These are phyloP conservation scores for Silene coronaria DNA, from an alignment of 179 eudicot genomes.

Conservation along the genomic window DNA sequence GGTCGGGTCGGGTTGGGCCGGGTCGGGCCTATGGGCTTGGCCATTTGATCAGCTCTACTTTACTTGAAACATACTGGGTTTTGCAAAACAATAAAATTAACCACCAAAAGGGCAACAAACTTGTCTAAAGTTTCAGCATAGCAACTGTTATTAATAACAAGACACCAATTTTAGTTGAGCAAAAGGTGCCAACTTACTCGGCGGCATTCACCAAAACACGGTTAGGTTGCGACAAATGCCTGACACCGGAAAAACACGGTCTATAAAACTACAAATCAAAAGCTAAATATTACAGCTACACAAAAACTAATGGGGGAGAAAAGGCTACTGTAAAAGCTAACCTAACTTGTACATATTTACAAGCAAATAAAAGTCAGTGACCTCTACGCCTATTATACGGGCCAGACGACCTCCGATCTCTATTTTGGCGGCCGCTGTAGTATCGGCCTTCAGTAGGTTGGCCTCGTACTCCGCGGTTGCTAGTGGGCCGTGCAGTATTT, in stretches of 20 bases:
- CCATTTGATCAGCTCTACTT: too few species aligned
- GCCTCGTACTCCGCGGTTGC: neutral
- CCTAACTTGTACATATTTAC: constrained; percentile 16
- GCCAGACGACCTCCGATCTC: constrained; percentile 30
- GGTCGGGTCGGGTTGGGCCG: too few species aligned
- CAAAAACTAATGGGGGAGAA: neutral
- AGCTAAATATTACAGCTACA: neutral
- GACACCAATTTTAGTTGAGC: too few species aligned
- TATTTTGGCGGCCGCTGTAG: constrained; percentile 20
- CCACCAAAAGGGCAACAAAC: too few species aligned
- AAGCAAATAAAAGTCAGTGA: constrained; percentile 13
- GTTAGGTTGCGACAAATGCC: too few species aligned
- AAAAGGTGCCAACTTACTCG: too few species aligned
- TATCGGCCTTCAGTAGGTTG: constrained; percentile 18
- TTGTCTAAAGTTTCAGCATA: too few species aligned
- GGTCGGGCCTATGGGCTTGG: too few species aligned
- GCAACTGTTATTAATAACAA: too few species aligned
- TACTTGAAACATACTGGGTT: too few species aligned
- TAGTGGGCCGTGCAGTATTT: constrained; percentile 1
- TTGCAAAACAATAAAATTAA: too few species aligned
- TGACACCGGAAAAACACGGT: neutral
- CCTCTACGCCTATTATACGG: constrained; percentile 32
- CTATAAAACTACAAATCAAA: neutral
- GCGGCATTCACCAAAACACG: too few species aligned
- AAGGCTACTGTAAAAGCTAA: neutral